Evolutionary conservation across 176 grass and related monocot species (phyloP), one percentile per base, ranked within the genome.

Genomic region (Microstegium vimineum): DNA sequence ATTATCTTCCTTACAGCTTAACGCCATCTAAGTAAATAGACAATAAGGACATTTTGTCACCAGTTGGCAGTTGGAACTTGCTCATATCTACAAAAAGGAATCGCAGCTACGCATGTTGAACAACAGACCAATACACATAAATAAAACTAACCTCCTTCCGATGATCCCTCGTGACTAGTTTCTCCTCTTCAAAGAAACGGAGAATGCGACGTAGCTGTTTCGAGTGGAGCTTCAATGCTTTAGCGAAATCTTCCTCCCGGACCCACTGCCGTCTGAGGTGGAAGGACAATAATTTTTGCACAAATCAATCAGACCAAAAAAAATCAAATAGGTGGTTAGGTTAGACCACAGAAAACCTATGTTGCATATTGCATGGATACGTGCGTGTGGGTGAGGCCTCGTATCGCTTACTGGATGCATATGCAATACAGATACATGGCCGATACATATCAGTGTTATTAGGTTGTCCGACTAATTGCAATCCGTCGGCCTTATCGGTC

Each of bases 181-280:
- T 99, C 77, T 99, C 96, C 77, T 99, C 96, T 86, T 99, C 93
- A 87, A 99, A 95, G 87, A 99, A 95, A 13, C 93, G 88, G 66
- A 99, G 90, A 72, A 93, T 87, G 63, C 89, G 90, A 2, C 93
- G 89, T 33, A 95, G 81, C 82, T 99, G 93, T 78, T 99, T 99
- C 2, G 89, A 91, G 68, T 99, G 96, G 59, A 99, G 89, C 70
- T 92, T 99, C 81, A 99, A 74, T 26, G 90, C 26, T 87, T 99
- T 99, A 57, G 96, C 96, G 73, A 99, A 79, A 90, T 99, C 96
- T 88, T 99, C 96, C 70, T 99, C 96, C 33, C 93, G 78, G 32
- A 95, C 96, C 93, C 96, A 99, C 61, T 93, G 96, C 6, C 93
- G 90, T 75, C 93, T 98, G 81, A 72, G 27, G 65, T 66, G 71